phyloP scores from a whole-genome alignment of 2,329 filamentous ascomycete genomes.

The Diaporthe citri region DNA sequence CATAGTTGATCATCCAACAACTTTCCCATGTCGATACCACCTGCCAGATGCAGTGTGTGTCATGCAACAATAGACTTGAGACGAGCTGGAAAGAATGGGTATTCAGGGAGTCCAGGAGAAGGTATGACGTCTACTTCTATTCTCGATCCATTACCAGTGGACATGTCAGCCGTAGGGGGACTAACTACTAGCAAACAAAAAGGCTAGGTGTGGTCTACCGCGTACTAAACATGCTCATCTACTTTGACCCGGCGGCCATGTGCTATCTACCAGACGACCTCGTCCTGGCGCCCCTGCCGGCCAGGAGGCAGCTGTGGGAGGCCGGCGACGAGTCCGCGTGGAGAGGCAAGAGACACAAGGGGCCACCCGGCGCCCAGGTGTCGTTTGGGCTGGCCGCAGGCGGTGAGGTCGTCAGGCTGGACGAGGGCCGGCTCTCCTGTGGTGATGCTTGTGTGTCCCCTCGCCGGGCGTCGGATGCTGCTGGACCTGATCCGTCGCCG shows the following conservation, averaged over 20 bases:
- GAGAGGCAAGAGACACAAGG: not conserved
- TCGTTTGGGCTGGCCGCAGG: not conserved
- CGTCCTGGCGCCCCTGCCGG: conserved; percentile 1
- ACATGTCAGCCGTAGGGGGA: too few relatives aligned
- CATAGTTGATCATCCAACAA: not conserved
- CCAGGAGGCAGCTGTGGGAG: not conserved
- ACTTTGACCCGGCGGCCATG: not conserved
- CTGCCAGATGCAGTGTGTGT: not conserved
- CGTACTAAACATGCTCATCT: not conserved
- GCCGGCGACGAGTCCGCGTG: not conserved
- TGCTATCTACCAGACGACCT: not conserved
- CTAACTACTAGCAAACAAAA: not conserved
- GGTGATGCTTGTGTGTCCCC: not conserved
- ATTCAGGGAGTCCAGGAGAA: not conserved
- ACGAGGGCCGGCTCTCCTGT: not conserved
- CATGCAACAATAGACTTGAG: not conserved
- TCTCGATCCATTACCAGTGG: not conserved
- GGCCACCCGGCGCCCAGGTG: not conserved
- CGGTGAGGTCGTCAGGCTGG: not conserved
- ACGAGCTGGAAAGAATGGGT: not conserved
- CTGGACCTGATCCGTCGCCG: not conserved
- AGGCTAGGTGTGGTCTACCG: conserved; percentile 3
- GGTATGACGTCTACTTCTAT: not conserved
- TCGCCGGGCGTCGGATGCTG: not conserved
- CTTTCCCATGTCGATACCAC: not conserved